Base-by-base conservation (phyloP, 2,329 filamentous ascomycete genomes). In the Davidsoniella eucalypti region DNA sequence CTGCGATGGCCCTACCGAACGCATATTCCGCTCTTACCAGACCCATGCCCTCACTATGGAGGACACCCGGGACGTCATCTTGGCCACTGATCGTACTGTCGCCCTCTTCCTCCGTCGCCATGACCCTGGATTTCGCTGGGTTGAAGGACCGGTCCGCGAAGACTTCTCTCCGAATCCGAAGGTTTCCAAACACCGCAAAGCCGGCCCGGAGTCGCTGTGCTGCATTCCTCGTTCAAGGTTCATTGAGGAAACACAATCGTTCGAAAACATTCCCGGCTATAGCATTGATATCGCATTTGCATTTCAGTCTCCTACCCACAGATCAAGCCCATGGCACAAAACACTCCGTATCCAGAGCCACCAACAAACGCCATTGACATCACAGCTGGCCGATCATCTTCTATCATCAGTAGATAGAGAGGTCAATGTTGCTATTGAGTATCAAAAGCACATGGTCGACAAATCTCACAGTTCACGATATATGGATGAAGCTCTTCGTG, bases 21-120 rank as follows among this genome's bases (percentile, higher is more conserved):
- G 65, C 54, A 65, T 64, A 8, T 69, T 70, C 56, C 64, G 60
- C 39, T 76, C 72, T 9, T 75, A 72, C 57, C 72, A 76, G 57
- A 65, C 67, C 50, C 64, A 67, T 18, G 60, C 65, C 26, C 53
- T 74, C 46, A 68, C 65, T n/a, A 61, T 63, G 38, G 63, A 66
- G 8, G 60, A 63, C 25, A 67, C 69, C n/a, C 64, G 64, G 52
- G 69, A 73, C 38, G 59, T 75, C 43, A 63, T 71, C 43, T 59
- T 69, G 23, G 67, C 68, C n/a, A 67, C 65, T 9, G 70, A 75
- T 56, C 64, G 67, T 49, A 71, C 72, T 56, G 57, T 76, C 52
- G 71, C 69, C 12, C 61, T 72, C 7, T 76, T 73, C 54, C 57
- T 76, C 12, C 63, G 66, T 43, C 65, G 64, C 37, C 70, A 75